A percentile compares a stretch with the other conserved stretches of the same genome.
These are phyloP conservation scores for Coccomyxa sp. DNA, from an alignment of 139 green algal genomes.

Conservation along the genomic window DNA sequence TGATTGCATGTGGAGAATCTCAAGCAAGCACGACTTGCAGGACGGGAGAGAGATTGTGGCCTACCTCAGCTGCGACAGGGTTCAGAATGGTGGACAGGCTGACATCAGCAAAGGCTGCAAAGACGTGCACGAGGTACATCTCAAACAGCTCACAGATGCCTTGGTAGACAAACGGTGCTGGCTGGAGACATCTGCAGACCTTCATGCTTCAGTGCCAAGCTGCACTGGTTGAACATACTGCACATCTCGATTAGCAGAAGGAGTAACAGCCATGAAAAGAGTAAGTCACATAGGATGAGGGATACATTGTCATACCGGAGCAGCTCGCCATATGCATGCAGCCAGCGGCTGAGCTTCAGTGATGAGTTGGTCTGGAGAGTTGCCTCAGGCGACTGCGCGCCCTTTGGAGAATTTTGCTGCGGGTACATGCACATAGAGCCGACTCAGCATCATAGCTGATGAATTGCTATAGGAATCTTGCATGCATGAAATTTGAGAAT, in stretches of 20 bases:
- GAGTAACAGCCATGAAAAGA: background rate
- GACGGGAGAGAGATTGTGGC: background rate
- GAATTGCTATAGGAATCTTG: background rate
- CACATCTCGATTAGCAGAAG: background rate
- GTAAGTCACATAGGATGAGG: background rate
- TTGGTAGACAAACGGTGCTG: slow-evolving; percentile 22
- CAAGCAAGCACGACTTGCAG: background rate
- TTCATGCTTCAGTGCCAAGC: background rate
- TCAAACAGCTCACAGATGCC: slow-evolving; percentile 47
- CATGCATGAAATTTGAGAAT: background rate
- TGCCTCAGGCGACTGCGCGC: no score
- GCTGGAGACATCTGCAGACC: slow-evolving; percentile 12
- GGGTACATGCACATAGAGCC: no score
- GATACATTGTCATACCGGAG: slow-evolving; percentile 23
- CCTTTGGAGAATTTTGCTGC: no score
- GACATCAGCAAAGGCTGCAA: slow-evolving; percentile 30
- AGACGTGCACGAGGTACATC: slow-evolving; percentile 44
- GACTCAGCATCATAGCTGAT: no score
- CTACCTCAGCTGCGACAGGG: background rate
- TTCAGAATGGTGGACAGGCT: slow-evolving; percentile 21
- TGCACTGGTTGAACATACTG: background rate
- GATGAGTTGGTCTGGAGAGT: slow-evolving; percentile 31
- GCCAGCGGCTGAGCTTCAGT: slow-evolving; percentile 34
- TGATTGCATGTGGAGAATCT: background rate
- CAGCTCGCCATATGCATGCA: slow-evolving; percentile 40